These are phyloP conservation scores for Colletotrichum graminicola DNA, from an alignment of 2,329 filamentous ascomycete species.

Conservation along the genomic window DNA sequence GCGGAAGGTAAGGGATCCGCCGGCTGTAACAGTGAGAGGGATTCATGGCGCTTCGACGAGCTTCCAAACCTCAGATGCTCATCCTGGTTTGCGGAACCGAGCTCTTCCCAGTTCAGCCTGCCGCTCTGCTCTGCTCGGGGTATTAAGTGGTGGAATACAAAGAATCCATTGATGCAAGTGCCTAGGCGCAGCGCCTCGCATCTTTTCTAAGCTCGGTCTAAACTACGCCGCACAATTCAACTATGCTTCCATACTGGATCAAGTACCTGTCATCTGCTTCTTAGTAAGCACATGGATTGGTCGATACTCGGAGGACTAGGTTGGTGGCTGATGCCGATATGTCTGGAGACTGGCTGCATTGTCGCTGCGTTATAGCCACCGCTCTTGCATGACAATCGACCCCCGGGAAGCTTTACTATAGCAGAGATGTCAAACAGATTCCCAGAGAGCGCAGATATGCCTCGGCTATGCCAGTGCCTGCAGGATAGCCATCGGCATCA, in stretches of 20 bases:
- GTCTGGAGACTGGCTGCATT: slow-evolving; percentile 9
- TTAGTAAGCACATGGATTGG: background rate
- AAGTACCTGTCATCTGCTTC: background rate
- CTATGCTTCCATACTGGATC: background rate
- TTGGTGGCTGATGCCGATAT: slow-evolving; percentile 14
- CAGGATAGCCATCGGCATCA: slow-evolving; percentile 3
- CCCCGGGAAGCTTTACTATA: background rate
- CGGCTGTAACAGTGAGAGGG: slow-evolving; percentile 26
- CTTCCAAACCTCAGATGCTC: slow-evolving; percentile 35
- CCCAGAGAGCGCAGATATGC: slow-evolving; percentile 18
- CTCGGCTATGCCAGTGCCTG: slow-evolving; percentile 2
- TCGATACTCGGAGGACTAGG: background rate
- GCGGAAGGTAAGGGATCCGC: slow-evolving; percentile 30
- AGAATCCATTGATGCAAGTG: background rate
- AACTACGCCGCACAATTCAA: background rate
- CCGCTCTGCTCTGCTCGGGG: background rate
- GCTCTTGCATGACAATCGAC: background rate
- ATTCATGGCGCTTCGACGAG: slow-evolving; percentile 39
- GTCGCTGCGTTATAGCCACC: background rate
- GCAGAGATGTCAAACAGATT: background rate
- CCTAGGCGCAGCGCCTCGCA: background rate
- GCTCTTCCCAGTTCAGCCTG: slow-evolving; percentile 12
- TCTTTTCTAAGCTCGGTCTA: background rate
- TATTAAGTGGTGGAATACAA: slow-evolving; percentile 8
- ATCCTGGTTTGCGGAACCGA: slow-evolving; percentile 22